Conservation (phyloP, 2,329 filamentous ascomycete genomes). For the Graphilbum fragrans region DNA sequence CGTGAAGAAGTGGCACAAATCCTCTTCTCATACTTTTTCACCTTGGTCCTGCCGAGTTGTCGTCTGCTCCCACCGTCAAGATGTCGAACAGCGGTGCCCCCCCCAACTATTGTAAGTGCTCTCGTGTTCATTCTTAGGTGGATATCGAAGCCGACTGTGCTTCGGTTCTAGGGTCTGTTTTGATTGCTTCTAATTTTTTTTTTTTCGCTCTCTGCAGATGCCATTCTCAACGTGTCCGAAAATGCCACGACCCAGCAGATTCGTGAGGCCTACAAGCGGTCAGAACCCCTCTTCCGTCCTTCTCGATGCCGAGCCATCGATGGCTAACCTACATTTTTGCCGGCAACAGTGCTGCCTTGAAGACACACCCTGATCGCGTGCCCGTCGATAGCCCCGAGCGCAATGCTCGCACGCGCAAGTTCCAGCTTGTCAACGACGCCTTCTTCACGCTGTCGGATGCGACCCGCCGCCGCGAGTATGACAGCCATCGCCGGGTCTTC, state of each 20-base stretch:
- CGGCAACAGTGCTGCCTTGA: conserved; percentile 61
- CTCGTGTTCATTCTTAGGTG: conserved; percentile 2
- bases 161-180: too few species aligned
- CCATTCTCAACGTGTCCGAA: conserved; percentile 59
- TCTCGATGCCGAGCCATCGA: background rate
- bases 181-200: too few species aligned
- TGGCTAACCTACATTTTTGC: background rate
- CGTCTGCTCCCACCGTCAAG: conserved; percentile 6
- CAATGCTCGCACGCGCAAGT: conserved; percentile 56
- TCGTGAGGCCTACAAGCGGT: conserved; percentile 91
- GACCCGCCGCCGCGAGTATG: conserved; percentile 69
- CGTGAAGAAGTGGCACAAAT: too few species aligned
- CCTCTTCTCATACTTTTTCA: too few species aligned
- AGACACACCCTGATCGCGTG: conserved; percentile 88
- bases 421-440: conserved; percentile 32
- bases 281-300: conserved; percentile 6
- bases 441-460: conserved; percentile 60
- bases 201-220: too few species aligned
- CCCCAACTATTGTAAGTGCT: conserved; percentile 45
- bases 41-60: background rate
- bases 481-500: conserved; percentile 54
- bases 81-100: conserved; percentile 26
- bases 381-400: conserved; percentile 75
- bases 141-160: too few species aligned
- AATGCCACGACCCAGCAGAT: conserved; percentile 73